Base-by-base conservation (phyloP, 163 green algal species). In the Prototheca cutis region DNA sequence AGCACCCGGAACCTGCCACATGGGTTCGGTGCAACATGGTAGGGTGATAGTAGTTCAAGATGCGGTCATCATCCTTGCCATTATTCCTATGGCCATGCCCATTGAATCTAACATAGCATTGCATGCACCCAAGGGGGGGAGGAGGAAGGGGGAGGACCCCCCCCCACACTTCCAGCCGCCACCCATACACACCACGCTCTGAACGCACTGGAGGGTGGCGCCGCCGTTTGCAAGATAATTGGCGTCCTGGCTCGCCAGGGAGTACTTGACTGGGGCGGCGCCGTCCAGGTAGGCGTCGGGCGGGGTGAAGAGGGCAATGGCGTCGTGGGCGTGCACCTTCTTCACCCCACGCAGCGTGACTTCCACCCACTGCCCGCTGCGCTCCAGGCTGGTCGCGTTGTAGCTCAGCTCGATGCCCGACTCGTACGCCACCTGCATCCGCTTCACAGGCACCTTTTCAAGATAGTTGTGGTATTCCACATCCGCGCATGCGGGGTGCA, bases 391-490 rank as follows among this genome's bases (percentile, higher is more conserved):
- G 29, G 18, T 60, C 29, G 40, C 34, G 40, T 67, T 67, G 48
- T 55, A 55, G 13, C 15, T 24, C 18, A 67, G 25, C 18, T 32
- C 32, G 19, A 54, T 36, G 30, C 18, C 30, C 3, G 24, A 24
- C 27, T 55, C 48, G 17, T 25, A 6, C 8, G 21, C 19, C 28
- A 49, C 28, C 21, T n/a, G 39, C 53, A 67, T 21, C 17, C 13
- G 33, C 17, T 19, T 6, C 1, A 8, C 29, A 36, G 33, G 59
- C 27, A 58, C 56, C 3, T 33, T 40, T 13, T 67, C 60, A 6
- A 67, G 60, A 7, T 59, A 55, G 8, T 67, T 67, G 53, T 67
- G 60, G 18, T 53, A 29, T 32, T 59, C 48, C 57, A 34, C 32
- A 25, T 13, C 23, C 18, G 7, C 4, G 32, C n/a, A n/a, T n/a